Conservation (phyloP, 352 stramenopile genomes). For the Pythium pectinolyticum region DNA sequence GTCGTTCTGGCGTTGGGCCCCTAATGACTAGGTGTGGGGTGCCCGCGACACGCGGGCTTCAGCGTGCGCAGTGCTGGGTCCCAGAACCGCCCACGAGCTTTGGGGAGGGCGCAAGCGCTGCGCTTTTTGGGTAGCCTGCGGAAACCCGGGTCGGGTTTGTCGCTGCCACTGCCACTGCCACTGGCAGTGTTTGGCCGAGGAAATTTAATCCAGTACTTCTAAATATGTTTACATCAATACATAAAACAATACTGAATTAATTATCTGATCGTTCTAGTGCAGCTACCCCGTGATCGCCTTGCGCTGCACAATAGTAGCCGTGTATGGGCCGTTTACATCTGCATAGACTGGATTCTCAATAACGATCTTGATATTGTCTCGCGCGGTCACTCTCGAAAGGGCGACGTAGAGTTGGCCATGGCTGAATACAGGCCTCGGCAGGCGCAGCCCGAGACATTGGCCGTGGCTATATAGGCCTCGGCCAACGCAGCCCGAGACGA, state of each 20-base stretch:
- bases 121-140: neutral
- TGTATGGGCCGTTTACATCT: slow-evolving; percentile 17
- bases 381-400: slow-evolving; percentile 18
- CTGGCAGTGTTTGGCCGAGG: no score
- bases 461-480: no score
- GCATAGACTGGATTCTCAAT: neutral
- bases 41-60: slow-evolving; percentile 3
- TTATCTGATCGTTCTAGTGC: no score
- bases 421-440: slow-evolving; percentile 14
- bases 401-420: slow-evolving; percentile 31
- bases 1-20: no score
- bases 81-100: neutral
- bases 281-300: no score
- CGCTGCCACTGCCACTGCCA: no score
- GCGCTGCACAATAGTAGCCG: slow-evolving; percentile 23
- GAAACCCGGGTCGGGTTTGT: neutral
- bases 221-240: no score
- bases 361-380: slow-evolving; percentile 16
- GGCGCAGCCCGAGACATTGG: slow-evolving; percentile 20
- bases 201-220: no score
- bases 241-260: no score
- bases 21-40: slow-evolving; percentile 4
- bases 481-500: no score
- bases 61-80: slow-evolving; percentile 2
- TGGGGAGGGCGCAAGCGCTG: slow-evolving; percentile 1